Conservation (phyloP, 2,329 filamentous ascomycete species). For the Sporothrix brasiliensis region DNA sequence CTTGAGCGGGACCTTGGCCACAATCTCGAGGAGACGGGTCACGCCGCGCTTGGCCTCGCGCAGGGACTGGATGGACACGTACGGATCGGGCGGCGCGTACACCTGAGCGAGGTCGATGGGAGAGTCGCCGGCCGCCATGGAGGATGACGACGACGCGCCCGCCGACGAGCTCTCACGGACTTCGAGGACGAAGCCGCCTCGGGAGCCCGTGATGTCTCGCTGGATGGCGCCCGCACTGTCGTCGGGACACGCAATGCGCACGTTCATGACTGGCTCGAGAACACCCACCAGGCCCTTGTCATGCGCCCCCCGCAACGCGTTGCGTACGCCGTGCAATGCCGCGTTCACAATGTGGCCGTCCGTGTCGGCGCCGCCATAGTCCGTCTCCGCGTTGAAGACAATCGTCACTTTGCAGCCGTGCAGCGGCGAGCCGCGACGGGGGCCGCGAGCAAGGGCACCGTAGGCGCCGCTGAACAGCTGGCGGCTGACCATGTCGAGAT, state of each 20-base stretch:
- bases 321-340: conserved; percentile 64
- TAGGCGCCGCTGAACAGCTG: conserved; percentile 77
- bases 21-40: conserved; percentile 64
- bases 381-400: conserved; percentile 64
- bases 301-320: conserved; percentile 66
- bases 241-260: conserved; percentile 84
- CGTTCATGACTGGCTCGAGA: conserved; percentile 93
- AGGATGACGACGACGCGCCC: conserved; percentile 45
- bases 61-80: conserved; percentile 62
- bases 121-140: conserved; percentile 34
- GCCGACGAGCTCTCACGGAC: conserved; percentile 58
- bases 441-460: conserved; percentile 82
- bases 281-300: conserved; percentile 64
- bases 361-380: conserved; percentile 70
- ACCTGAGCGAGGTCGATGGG: conserved; percentile 72
- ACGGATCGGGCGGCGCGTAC: conserved; percentile 88
- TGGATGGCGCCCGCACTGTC: conserved; percentile 77
- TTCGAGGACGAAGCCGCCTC: conserved; percentile 75
- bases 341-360: conserved; percentile 67
- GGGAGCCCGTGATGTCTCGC: conserved; percentile 74
- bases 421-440: conserved; percentile 76
- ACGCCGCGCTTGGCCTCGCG: conserved; percentile 53
- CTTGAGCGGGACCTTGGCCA: conserved; percentile 86
- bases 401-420: conserved; percentile 74
- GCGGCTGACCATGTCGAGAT: conserved; percentile 55